Evolutionary conservation across 176 grass and related monocot species (phyloP), one percentile per base, ranked within the genome.

Genomic region (Oryza australiensis): DNA sequence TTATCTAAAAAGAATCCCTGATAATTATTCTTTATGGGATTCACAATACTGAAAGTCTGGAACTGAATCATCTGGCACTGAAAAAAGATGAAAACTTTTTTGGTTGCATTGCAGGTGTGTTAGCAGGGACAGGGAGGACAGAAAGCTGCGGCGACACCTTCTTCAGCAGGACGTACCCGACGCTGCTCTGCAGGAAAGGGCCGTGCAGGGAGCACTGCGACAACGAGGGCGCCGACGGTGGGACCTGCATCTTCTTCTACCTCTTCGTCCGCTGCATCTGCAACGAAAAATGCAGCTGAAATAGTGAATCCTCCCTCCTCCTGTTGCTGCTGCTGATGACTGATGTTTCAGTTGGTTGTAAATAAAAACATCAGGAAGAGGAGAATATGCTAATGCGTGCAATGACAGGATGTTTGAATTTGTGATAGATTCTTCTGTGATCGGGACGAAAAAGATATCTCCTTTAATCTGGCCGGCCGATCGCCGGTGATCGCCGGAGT

Each of bases 171-270:
- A 72, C 70, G 0, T 72, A 72, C 41, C 0, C 2, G 14, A 46
- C 70, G 12, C 70, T 28, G 9, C 48, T 72, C 12, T 72, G 67
- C 67, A 41, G 38, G 67, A 70, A 70, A 15, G 22, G 67, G 35
- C 67, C 67, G 12, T 70, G 67, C 67, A 70, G 37, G 11, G 35
- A 70, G 67, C 67, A 41, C 49, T 81, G 79, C 55, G 18, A 68
- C 7, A 42, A 42, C 26, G 67, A 41, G 67, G 67, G 66, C 35
- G 35, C 35, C 35, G 18, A 4, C 2, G 5, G 4, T 13, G 67
- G 67, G 22, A 13, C 5, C 0, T 70, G 67, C 22, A 3, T 13
- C 35, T 70, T 70, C 35, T 41, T 70, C 67, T 4, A 38, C 32
- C 8, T 18, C 33, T 69, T 69, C 16, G 20, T 38, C 16, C 66